Percentiles rank a stretch among this genome's conserved stretches.
These are phyloP conservation scores for Phytophthora pseudosyringae DNA, from an alignment of 352 stramenopile species.

Conservation along the genomic window DNA sequence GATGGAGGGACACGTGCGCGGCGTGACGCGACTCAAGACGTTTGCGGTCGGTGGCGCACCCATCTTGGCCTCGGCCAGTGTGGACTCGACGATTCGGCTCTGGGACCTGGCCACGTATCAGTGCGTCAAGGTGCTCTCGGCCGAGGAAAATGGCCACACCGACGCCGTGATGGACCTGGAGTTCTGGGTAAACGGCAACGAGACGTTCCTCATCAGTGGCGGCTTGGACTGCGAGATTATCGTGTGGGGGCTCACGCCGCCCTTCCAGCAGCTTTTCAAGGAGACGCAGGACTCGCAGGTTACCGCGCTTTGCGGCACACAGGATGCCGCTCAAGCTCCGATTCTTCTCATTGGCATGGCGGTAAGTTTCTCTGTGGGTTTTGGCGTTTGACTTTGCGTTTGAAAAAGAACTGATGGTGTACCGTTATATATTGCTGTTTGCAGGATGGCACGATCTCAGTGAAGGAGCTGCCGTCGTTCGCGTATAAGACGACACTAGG, in stretches of 20 bases:
- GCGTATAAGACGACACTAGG: constrained; percentile 84
- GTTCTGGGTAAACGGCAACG: constrained; percentile 85
- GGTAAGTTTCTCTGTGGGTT: constrained; percentile 41
- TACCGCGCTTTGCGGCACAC: constrained; percentile 73
- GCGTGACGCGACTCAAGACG: constrained; percentile 85
- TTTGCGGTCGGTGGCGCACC: constrained; percentile 68
- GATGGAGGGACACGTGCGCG: constrained; percentile 81
- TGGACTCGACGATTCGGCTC: constrained; percentile 82
- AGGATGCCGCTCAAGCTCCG: constrained; percentile 65
- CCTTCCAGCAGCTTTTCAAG: constrained; percentile 84
- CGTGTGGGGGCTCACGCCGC: constrained; percentile 79
- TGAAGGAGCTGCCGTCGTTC: constrained; percentile 87
- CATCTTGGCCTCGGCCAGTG: constrained; percentile 82
- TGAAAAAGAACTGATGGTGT: constrained; percentile 12
- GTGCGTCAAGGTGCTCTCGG: constrained; percentile 80
- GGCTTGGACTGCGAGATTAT: constrained; percentile 85
- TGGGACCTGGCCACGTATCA: constrained; percentile 87
- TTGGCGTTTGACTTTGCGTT: background rate
- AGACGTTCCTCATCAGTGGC: constrained; percentile 89
- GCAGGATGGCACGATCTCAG: constrained; percentile 77
- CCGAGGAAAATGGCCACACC: constrained; percentile 75
- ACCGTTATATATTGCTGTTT: constrained; percentile 12
- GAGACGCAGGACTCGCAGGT: constrained; percentile 82
- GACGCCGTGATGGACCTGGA: constrained; percentile 88
- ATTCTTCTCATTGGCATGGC: constrained; percentile 82